phyloP scores from a whole-genome alignment of 2,329 filamentous ascomycete species.

The Trichoderma endophyticum region DNA sequence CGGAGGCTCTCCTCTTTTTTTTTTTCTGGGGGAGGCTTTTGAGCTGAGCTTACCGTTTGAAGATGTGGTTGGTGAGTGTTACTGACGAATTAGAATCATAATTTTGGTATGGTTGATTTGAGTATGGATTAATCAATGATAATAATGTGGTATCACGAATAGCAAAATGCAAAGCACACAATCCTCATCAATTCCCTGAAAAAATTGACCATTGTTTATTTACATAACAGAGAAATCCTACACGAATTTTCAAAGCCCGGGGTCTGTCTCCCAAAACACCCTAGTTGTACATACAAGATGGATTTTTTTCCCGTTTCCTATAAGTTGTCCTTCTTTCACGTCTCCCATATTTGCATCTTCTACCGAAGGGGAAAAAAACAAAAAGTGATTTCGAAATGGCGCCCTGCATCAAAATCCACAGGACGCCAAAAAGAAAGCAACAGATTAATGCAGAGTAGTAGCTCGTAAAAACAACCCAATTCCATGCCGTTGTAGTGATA shows the following conservation, averaged over 20 bases:
- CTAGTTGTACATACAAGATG: conserved; percentile 6
- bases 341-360: background rate
- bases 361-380: background rate
- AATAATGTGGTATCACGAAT: background rate
- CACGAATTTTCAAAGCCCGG: background rate
- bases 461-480: background rate
- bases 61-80: background rate
- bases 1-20: background rate
- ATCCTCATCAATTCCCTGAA: background rate
- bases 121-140: background rate
- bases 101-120: background rate
- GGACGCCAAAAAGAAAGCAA: background rate
- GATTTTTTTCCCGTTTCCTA: background rate
- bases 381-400: background rate
- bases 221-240: background rate
- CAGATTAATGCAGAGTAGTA: background rate
- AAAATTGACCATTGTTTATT: background rate
- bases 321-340: background rate
- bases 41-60: background rate
- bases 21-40: background rate
- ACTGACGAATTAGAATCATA: background rate
- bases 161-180: background rate
- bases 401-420: background rate
- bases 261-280: background rate
- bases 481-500: background rate